Evolutionary conservation across 106 monocot genomes (phyloP), one percentile per base, ranked within the genome.

Genomic region (Apostasia ramifera): DNA sequence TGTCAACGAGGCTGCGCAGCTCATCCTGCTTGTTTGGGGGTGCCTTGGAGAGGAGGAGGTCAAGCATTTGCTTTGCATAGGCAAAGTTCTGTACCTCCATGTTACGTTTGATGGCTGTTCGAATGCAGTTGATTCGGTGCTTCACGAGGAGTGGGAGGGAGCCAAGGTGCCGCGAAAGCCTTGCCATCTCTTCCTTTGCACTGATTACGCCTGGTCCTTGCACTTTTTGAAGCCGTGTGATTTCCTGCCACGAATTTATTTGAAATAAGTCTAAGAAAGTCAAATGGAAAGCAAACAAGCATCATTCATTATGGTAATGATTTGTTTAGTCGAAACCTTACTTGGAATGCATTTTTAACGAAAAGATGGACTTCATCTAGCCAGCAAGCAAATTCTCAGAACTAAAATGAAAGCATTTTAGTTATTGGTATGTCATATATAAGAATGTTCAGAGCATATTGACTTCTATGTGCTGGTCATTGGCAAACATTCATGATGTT

Each of bases 11-110:
- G 67, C 87, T 88, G 49, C 85, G 76, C 40, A 94, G 72, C 72
- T 94, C 94, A 55, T 94, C 94, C 67, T 94, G 94, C 81, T 91
- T 94, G 77, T 49, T 73, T n/a, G 87, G 74, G 7, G 94, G 94
- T 6, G 94, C 94, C 76, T 88, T 94, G 7, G 94, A 91, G 63
- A 81, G 77, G n/a, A 94, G 88, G 8, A 91, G 83, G 38, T 94
- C 91, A 2, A 94, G 91, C 87, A 83, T 87, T 51, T 81, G 82
- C 58, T 94, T 94, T 1, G 83, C 84, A 67, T 91, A 94, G 0
- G 70, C 82, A 61, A 80, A 94, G 57, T 94, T 94, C 55, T 94
- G 94, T n/a, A 94, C 91, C 77, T 94, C 94, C 91, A 94, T 94
- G 63, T 94, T 94, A 44, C 94, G 68, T 64, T 94, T 94, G 53